These are phyloP conservation scores for Pythium rishiriense DNA, from an alignment of 352 stramenopile genomes.

Conservation along the genomic window DNA sequence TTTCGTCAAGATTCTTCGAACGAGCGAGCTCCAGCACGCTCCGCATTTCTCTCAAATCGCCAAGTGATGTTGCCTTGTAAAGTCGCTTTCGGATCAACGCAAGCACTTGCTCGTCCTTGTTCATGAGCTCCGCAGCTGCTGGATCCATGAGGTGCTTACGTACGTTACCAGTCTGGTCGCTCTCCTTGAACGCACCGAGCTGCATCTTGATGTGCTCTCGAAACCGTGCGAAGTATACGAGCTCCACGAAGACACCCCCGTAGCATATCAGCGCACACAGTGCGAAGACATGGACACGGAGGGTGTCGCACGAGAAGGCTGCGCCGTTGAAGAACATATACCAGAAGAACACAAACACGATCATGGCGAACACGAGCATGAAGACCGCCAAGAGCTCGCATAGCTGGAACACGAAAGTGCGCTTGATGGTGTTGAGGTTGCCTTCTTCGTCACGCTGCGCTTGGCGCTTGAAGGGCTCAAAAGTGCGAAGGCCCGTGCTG, in stretches of 20 bases:
- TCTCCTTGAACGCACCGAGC: conserved; percentile 78
- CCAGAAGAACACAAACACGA: conserved; percentile 70
- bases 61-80: conserved; percentile 70
- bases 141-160: conserved; percentile 64
- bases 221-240: conserved; percentile 72
- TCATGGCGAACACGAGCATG: conserved; percentile 48
- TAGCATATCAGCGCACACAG: conserved; percentile 58
- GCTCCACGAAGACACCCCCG: conserved; percentile 58
- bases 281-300: conserved; percentile 64
- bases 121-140: conserved; percentile 59
- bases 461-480: conserved; percentile 75
- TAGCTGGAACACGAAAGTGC: conserved; percentile 71
- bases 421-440: conserved; percentile 73
- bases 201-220: conserved; percentile 87
- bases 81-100: conserved; percentile 62
- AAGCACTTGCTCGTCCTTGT: conserved; percentile 67
- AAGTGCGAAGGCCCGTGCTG: conserved; percentile 52
- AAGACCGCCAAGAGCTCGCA: conserved; percentile 63
- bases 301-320: conserved; percentile 55
- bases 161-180: conserved; percentile 77
- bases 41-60: conserved; percentile 64
- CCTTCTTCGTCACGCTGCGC: conserved; percentile 53
- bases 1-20: conserved; percentile 37
- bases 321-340: conserved; percentile 84
- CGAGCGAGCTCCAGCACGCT: conserved; percentile 58